phyloP scores from a whole-genome alignment of 768 basidiomycete genomes.

The Macrolepiota albuminosa region DNA sequence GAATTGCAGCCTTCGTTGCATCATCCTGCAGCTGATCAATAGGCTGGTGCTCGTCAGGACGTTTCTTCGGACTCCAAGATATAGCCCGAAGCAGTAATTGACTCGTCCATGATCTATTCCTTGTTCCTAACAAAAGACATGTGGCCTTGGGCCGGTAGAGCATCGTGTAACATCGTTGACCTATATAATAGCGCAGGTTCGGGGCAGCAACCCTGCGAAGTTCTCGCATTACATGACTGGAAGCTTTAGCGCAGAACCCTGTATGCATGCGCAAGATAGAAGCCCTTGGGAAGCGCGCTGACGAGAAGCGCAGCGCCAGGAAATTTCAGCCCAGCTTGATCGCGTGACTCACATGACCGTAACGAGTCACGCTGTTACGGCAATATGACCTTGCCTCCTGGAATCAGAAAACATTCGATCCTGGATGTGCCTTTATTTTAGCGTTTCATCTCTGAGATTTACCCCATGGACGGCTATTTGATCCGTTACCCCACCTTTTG shows the following conservation, averaged over 20 bases:
- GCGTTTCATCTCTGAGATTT: not conserved
- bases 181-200: not conserved
- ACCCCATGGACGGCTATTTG: conserved; percentile 5
- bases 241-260: conserved; percentile 24
- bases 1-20: conserved; percentile 62
- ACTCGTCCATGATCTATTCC: conserved; percentile 3
- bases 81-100: conserved; percentile 16
- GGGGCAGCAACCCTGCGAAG: conserved; percentile 12
- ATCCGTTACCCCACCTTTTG: conserved; percentile 10
- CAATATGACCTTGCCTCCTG: conserved; percentile 13
- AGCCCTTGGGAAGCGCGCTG: conserved; percentile 18
- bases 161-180: conserved; percentile 1
- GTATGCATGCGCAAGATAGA: conserved; percentile 39
- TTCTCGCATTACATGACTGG: conserved; percentile 36
- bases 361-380: conserved; percentile 11
- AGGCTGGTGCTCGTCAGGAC: conserved; percentile 27
- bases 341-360: conserved; percentile 17
- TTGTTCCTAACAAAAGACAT: conserved; percentile 4
- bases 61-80: conserved; percentile 32
- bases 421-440: conserved; percentile 13
- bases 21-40: conserved; percentile 54
- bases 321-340: conserved; percentile 8
- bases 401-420: conserved; percentile 16
- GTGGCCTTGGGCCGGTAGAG: not conserved
- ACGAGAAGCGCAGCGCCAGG: conserved; percentile 8